Base-by-base conservation (phyloP, 192 early-diverging fungal genomes). In the Cladochytrium replicatum region DNA sequence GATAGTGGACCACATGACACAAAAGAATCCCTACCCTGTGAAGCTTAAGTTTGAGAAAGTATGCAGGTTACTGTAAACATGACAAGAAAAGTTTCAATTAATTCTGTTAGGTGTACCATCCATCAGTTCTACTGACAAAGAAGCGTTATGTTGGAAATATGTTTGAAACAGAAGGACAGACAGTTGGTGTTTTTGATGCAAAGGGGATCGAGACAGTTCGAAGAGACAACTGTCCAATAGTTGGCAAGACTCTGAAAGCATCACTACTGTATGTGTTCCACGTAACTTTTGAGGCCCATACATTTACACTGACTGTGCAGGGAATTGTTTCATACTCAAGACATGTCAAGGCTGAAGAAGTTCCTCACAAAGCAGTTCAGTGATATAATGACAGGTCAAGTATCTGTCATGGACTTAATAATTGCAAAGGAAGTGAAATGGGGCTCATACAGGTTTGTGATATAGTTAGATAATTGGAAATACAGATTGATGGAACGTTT, bases 161-260 rank as follows among this genome's bases (percentile, higher is more conserved):
- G 61, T 94, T 71, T 59, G 85, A 87, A 54, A 64, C 57, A 1
- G 46, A 50, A 6, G 60, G 74, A 2, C 79, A 89, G 43, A 66
- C 42, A 2, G 77, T 78, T 39, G 87, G 88, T 0, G 67, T 67
- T 8, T 84, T 95, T 79, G 93, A 97, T 51, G 89, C 84, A 29
- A 97, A 97, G 60, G 93, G 93, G 1, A 91, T 93, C 47, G 93
- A 97, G 63, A 93, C 89, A 5, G 86, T 97, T 9, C 71, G 91
- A 26, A 65, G 93, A 1, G 91, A 95, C 64, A 87, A 88, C 23
- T 88, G 88, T 50, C 64, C 74, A 4, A 82, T 78, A 0, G 80
- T 82, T 9, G 82, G 80, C 52, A 87, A 86, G 54, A 86, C 81
- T 6, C 69, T 92, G 52, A 84, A 93, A 54, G 65, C 75, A 0